Percentiles rank a stretch among this genome's conserved stretches.
Conservation (phyloP, 306 rosid genomes). For the Pyrus betulifolia region DNA sequence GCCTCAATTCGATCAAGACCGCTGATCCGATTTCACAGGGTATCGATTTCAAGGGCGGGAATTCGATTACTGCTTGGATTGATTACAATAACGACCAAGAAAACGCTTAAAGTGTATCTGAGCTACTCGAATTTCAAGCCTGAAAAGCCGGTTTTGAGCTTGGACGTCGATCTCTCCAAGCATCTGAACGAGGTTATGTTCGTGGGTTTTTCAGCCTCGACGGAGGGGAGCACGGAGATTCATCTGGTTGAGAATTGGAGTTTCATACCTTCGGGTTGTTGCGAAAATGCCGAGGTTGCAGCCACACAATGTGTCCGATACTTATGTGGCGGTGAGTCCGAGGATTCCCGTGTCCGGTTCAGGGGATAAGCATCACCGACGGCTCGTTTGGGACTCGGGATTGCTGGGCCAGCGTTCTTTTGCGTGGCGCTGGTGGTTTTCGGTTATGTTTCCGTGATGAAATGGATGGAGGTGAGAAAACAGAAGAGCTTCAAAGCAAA, state of each 20-base stretch:
- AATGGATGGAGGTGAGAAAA: conserved; percentile 28
- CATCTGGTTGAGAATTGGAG: conserved; percentile 55
- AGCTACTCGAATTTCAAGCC: conserved; percentile 48
- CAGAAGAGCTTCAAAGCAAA: conserved; percentile 38
- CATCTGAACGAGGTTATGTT: conserved; percentile 30
- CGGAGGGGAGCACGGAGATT: conserved; percentile 72
- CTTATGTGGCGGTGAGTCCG: conserved; percentile 20
- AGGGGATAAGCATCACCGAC: conserved; percentile 2
- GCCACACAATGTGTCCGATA: conserved; percentile 52
- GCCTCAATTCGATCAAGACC: conserved; percentile 41
- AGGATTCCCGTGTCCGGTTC: conserved; percentile 17
- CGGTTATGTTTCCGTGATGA: conserved; percentile 36
- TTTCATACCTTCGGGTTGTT: conserved; percentile 39
- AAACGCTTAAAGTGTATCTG: conserved; percentile 38
- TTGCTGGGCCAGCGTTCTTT: conserved; percentile 44
- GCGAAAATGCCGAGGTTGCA: conserved; percentile 19
- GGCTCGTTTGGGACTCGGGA: conserved; percentile 40
- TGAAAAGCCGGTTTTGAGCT: conserved; percentile 24
- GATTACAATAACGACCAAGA: conserved; percentile 45
- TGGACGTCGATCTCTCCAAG: conserved; percentile 42
- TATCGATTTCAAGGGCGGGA: conserved; percentile 56
- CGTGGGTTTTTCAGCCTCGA: conserved; percentile 59
- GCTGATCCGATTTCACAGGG: conserved; percentile 37
- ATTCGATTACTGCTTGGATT: conserved; percentile 55
- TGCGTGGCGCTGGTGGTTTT: conserved; percentile 33